Percentiles rank a stretch among this genome's conserved stretches.
These are phyloP conservation scores for Graphiopsis chlorocephala DNA, from an alignment of 2,329 filamentous ascomycete species.

Conservation along the genomic window DNA sequence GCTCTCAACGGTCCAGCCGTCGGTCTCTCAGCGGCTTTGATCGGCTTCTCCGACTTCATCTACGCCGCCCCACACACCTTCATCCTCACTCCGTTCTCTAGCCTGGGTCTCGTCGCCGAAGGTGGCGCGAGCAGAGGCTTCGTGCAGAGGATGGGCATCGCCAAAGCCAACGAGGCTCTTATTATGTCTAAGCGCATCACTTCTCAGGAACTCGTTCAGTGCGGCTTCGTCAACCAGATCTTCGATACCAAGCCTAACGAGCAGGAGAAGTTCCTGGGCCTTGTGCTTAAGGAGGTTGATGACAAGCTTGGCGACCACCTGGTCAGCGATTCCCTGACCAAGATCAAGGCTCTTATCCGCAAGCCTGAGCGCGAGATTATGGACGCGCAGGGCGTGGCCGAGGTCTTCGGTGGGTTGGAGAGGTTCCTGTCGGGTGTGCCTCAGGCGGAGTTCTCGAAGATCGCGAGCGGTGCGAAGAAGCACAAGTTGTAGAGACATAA, in stretches of 20 bases:
- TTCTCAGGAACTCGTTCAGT: conserved; percentile 67
- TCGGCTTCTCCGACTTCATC: conserved; percentile 86
- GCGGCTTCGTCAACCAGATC: conserved; percentile 84
- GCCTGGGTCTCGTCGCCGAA: conserved; percentile 85
- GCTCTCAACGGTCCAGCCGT: conserved; percentile 91
- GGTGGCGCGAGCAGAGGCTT: conserved; percentile 78
- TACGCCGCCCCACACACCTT: conserved; percentile 80
- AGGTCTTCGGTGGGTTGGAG: conserved; percentile 83
- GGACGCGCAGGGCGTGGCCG: conserved; percentile 72
- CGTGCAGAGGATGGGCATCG: conserved; percentile 73
- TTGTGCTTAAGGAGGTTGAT: conserved; percentile 77
- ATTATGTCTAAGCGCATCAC: conserved; percentile 81
- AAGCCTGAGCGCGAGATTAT: conserved; percentile 68
- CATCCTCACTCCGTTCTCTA: conserved; percentile 86
- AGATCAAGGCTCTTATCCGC: conserved; percentile 81
- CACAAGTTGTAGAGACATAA: conserved; percentile 72
- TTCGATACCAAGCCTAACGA: conserved; percentile 62
- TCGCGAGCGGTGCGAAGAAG: conserved; percentile 84
- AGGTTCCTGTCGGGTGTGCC: conserved; percentile 77
- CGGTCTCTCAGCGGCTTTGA: conserved; percentile 79
- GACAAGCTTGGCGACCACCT: conserved; percentile 77
- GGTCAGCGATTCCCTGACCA: conserved; percentile 71
- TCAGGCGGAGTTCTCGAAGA: conserved; percentile 81
- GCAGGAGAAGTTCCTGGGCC: conserved; percentile 64
- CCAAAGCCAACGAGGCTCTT: conserved; percentile 85